A percentile compares a stretch with the other conserved stretches of the same genome.
phyloP scores from a whole-genome alignment of 331 rosid genomes.

The Quercus phellos region DNA sequence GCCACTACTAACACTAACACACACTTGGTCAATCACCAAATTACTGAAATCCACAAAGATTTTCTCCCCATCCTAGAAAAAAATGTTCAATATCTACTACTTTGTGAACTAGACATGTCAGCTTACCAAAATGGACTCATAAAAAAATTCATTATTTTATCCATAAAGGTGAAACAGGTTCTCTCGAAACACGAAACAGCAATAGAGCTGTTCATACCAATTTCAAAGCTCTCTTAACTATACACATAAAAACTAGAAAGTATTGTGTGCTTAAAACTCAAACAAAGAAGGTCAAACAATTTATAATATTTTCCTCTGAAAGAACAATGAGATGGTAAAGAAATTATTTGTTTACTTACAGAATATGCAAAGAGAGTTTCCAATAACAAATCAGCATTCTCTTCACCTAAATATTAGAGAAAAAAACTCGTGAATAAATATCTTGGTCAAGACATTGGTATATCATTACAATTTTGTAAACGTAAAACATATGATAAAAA shows the following conservation, averaged over 20 bases:
- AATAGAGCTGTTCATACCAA: neutral
- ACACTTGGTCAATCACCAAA: neutral
- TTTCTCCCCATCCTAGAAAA: neutral
- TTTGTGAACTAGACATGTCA: neutral
- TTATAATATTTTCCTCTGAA: neutral
- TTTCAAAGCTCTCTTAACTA: neutral
- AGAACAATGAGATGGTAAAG: slow-evolving; percentile 1
- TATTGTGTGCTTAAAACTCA: neutral
- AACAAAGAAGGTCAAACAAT: neutral
- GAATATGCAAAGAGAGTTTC: slow-evolving; percentile 61
- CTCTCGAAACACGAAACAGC: neutral
- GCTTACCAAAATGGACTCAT: neutral
- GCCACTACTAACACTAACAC: neutral
- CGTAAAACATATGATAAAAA: slow-evolving; percentile 7
- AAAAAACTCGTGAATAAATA: slow-evolving; percentile 20
- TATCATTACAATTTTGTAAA: neutral
- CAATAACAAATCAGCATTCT: slow-evolving; percentile 58
- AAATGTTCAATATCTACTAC: neutral
- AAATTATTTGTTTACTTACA: slow-evolving; percentile 38
- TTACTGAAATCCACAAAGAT: neutral
- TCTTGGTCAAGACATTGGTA: neutral
- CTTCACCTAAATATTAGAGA: slow-evolving; percentile 60
- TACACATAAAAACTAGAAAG: neutral
- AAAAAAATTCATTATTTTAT: neutral
- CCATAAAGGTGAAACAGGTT: neutral